A percentile compares a stretch with the other conserved stretches of the same genome.
These are phyloP conservation scores for Yamadazyma jaroonii DNA, from an alignment of 1,139 yeast species.

Conservation along the genomic window DNA sequence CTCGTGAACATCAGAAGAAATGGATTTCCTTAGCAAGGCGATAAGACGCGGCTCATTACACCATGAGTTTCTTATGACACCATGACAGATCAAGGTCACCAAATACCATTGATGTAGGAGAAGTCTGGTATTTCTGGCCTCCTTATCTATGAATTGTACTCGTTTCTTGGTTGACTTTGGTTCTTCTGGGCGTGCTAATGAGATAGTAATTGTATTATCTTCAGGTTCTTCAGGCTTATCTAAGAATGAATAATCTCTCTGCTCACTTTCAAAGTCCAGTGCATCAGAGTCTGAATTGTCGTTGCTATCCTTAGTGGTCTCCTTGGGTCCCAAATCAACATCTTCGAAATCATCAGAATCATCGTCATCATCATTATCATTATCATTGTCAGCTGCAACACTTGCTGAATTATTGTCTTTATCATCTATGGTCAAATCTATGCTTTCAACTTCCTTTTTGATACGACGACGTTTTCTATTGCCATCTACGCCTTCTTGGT, in stretches of 20 bases:
- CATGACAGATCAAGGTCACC: slow-evolving; percentile 60
- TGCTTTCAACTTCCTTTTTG: background rate
- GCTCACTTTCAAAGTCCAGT: slow-evolving; percentile 13
- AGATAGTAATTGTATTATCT: slow-evolving; percentile 18
- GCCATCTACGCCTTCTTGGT: background rate
- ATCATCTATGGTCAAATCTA: background rate
- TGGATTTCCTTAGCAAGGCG: slow-evolving; percentile 33
- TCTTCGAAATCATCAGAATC: slow-evolving; percentile 35
- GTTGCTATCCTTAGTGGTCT: too few species aligned
- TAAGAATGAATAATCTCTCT: slow-evolving; percentile 18
- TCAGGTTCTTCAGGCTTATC: slow-evolving; percentile 1
- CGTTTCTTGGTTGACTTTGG: slow-evolving; percentile 15
- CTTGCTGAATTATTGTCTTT: background rate
- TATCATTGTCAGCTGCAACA: background rate
- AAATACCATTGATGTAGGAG: slow-evolving; percentile 61
- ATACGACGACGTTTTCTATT: slow-evolving; percentile 8
- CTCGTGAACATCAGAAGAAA: slow-evolving; percentile 43
- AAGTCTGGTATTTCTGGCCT: slow-evolving; percentile 52
- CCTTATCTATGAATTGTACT: slow-evolving; percentile 42
- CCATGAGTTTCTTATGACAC: slow-evolving; percentile 70
- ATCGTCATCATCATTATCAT: slow-evolving; percentile 6
- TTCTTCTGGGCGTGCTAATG: slow-evolving; percentile 11
- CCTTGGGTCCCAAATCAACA: slow-evolving; percentile 18
- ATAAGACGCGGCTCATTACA: slow-evolving; percentile 51
- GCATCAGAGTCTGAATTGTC: background rate